phyloP scores from a whole-genome alignment of 345 rosid genomes.

The Moricandia arvensis region DNA sequence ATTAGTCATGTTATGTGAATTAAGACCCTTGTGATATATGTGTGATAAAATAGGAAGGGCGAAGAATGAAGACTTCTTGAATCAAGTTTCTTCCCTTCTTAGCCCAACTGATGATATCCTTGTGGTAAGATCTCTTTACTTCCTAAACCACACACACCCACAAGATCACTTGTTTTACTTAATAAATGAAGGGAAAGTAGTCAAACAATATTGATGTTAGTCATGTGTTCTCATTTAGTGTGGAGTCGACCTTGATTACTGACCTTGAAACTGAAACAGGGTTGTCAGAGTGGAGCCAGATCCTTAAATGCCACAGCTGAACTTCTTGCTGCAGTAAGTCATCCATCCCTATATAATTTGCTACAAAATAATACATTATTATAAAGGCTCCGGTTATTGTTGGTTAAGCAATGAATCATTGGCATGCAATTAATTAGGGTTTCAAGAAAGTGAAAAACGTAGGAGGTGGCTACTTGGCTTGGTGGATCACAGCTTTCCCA shows the following conservation, averaged over 20 bases:
- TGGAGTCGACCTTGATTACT: not conserved
- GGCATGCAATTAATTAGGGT: conserved; percentile 43
- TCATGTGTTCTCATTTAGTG: not conserved
- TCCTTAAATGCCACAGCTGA: conserved; percentile 65
- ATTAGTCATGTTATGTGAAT: not conserved
- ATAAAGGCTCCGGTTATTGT: too few relatives aligned
- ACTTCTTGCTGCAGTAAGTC: conserved; percentile 61
- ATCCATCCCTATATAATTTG: not conserved
- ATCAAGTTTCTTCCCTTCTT: conserved; percentile 28
- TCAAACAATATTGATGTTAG: not conserved
- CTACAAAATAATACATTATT: too few relatives aligned
- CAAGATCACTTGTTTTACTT: not conserved
- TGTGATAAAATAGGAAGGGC: conserved; percentile 30
- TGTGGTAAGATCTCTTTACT: conserved; percentile 31
- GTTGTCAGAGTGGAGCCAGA: conserved; percentile 90
- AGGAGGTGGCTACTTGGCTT: conserved; percentile 79
- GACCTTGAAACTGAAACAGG: conserved; percentile 36
- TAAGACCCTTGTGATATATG: not conserved
- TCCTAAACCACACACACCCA: not conserved
- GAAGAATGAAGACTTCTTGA: conserved; percentile 40
- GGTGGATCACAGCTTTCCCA: conserved; percentile 48
- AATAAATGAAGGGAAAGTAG: not conserved
- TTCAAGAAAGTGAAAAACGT: conserved; percentile 66
- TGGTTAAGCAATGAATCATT: too few relatives aligned
- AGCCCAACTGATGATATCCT: conserved; percentile 33